Conservation (phyloP, 2,329 filamentous ascomycete species). For the Chaetomiaceae sp. region DNA sequence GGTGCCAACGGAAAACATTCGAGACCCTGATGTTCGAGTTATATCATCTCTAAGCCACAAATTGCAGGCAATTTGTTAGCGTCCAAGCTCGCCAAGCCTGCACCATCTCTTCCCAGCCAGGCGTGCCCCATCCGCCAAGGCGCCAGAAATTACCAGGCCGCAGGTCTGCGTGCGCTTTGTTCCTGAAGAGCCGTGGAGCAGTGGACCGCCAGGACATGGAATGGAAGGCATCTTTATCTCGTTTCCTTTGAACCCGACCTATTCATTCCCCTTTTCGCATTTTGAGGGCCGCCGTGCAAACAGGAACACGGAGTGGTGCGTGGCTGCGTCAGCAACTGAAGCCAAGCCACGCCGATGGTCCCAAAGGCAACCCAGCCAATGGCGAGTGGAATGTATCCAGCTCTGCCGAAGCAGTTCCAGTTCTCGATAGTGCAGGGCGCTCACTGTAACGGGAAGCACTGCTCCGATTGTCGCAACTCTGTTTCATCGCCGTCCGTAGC, state of each 20-base stretch:
- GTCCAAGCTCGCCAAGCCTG: background rate
- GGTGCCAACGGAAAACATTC: constrained; percentile 9
- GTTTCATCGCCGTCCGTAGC: constrained; percentile 23
- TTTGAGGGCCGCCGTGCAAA: background rate
- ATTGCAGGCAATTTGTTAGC: background rate
- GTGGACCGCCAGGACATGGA: too few species aligned
- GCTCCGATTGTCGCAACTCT: constrained; percentile 17
- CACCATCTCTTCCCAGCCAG: background rate
- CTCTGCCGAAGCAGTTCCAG: background rate
- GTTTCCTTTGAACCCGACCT: background rate
- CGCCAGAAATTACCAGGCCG: background rate
- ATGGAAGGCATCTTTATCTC: background rate
- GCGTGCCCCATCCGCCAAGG: background rate
- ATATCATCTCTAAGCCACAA: background rate
- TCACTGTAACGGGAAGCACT: background rate
- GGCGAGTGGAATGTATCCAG: background rate
- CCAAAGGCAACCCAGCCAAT: background rate
- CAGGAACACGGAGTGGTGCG: too few species aligned
- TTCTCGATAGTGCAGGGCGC: background rate
- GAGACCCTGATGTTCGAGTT: background rate
- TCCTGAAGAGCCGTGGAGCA: background rate
- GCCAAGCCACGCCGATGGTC: background rate
- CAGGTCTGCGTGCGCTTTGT: constrained; percentile 2
- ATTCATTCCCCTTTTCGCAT: background rate
- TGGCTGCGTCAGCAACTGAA: background rate